These are phyloP conservation scores for Harringtonia aguacate DNA, from an alignment of 2,329 filamentous ascomycete species.

Conservation along the genomic window DNA sequence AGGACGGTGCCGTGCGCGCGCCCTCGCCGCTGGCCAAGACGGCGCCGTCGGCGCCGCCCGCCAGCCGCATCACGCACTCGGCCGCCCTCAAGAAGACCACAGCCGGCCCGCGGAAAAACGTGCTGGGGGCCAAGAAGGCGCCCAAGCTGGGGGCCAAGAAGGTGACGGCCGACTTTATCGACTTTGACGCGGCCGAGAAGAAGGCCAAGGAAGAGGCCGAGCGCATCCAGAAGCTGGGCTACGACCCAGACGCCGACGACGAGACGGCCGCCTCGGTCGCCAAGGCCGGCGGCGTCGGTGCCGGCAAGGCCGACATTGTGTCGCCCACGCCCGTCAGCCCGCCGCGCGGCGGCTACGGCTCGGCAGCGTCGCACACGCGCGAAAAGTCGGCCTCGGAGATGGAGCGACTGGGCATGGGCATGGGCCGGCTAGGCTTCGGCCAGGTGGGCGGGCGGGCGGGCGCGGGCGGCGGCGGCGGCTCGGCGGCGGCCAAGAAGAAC, in stretches of 20 bases:
- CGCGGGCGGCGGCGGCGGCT: slow-evolving; percentile 11
- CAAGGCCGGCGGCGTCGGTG: slow-evolving; percentile 40
- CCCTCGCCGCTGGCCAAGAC: slow-evolving; percentile 69
- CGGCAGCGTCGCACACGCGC: slow-evolving; percentile 42
- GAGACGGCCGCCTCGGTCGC: slow-evolving; percentile 30
- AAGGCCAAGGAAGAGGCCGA: slow-evolving; percentile 97
- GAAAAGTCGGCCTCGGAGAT: slow-evolving; percentile 66
- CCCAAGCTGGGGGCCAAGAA: slow-evolving; percentile 90
- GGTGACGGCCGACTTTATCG: slow-evolving; percentile 66
- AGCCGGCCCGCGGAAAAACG: slow-evolving; percentile 69
- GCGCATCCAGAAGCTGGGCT: slow-evolving; percentile 87
- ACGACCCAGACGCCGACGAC: slow-evolving; percentile 82
- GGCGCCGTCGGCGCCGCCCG: slow-evolving; percentile 39
- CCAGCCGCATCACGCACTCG: slow-evolving; percentile 65
- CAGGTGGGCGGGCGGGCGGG: slow-evolving; percentile 55
- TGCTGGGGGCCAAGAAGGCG: slow-evolving; percentile 76
- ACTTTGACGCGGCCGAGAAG: slow-evolving; percentile 95
- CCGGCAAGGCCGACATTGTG: slow-evolving; percentile 34
- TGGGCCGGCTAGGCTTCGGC: slow-evolving; percentile 77
- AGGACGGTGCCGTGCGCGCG: slow-evolving; percentile 61
- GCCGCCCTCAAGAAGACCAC: slow-evolving; percentile 72
- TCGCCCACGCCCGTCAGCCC: slow-evolving; percentile 69
- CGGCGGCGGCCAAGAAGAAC: slow-evolving; percentile 52
- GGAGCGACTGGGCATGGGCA: slow-evolving; percentile 82
- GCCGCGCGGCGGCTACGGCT: slow-evolving; percentile 47